Conservation (phyloP, 2,329 filamentous ascomycete species). For the Cladosporium sp. region DNA sequence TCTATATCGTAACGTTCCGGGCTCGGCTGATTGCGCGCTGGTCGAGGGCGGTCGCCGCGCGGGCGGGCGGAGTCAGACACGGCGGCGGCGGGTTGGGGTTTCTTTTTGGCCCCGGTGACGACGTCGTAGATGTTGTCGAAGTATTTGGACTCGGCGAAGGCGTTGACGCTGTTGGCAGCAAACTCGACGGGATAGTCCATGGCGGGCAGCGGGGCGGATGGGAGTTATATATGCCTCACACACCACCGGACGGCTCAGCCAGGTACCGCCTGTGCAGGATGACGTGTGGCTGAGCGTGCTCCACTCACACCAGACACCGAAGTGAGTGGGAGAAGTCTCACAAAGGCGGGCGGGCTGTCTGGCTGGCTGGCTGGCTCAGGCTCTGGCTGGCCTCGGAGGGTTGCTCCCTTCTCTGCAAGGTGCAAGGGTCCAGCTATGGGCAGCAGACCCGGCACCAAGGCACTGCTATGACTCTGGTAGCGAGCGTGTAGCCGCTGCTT, state of each 20-base stretch:
- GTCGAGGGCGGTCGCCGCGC: not conserved
- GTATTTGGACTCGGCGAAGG: conserved; percentile 9
- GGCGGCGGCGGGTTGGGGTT: not conserved
- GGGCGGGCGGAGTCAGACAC: conserved; percentile 6
- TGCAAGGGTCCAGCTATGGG: no score
- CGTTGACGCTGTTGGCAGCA: not conserved
- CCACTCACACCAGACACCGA: conserved; percentile 7
- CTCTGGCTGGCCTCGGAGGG: no score
- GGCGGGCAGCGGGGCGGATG: not conserved
- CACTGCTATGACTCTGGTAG: not conserved
- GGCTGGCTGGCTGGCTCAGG: no score
- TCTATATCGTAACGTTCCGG: conserved; percentile 17
- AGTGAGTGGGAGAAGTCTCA: no score
- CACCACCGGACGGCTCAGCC: no score
- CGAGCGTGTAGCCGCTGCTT: no score
- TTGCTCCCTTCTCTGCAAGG: no score
- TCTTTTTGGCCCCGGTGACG: not conserved
- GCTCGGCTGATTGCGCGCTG: conserved; percentile 7
- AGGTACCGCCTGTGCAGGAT: not conserved
- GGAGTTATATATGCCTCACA: not conserved
- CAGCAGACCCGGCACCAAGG: no score
- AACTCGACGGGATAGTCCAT: conserved; percentile 11
- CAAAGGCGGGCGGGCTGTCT: no score
- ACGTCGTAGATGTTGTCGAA: conserved; percentile 12
- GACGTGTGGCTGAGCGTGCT: not conserved